Percentiles rank a stretch among this genome's conserved stretches.
These are phyloP conservation scores for Favolaschia claudopus DNA, from an alignment of 768 basidiomycete genomes.

Conservation along the genomic window DNA sequence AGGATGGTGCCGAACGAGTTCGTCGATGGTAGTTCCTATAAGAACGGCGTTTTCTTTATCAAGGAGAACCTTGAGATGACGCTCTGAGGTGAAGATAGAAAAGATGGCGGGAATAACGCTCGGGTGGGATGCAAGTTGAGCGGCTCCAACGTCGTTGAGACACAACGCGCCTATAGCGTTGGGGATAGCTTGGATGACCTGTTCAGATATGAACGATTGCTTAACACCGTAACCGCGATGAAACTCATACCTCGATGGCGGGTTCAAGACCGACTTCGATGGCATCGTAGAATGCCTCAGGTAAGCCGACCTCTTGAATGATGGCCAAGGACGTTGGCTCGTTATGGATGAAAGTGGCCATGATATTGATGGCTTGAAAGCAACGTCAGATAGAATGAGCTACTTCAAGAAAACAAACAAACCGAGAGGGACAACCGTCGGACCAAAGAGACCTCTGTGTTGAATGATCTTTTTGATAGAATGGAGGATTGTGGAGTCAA, in stretches of 20 bases:
- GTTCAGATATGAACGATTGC: constrained; percentile 7
- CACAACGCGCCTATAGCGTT: constrained; percentile 97
- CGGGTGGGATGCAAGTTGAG: constrained; percentile 78
- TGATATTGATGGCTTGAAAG: constrained; percentile 83
- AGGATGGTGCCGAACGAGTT: constrained; percentile 96
- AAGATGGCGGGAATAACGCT: constrained; percentile 88
- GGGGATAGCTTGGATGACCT: constrained; percentile 93
- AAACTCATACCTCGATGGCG: constrained; percentile 75
- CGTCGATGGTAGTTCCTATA: constrained; percentile 91
- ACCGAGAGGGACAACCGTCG: constrained; percentile 88
- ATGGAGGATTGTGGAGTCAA: constrained; percentile 86
- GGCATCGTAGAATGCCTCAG: constrained; percentile 86
- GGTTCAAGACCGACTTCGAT: constrained; percentile 88
- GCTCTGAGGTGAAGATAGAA: constrained; percentile 84
- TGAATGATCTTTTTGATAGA: constrained; percentile 90
- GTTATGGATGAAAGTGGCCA: constrained; percentile 97
- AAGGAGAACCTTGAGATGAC: constrained; percentile 81
- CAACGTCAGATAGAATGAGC: constrained; percentile 14
- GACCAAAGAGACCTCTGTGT: constrained; percentile 83
- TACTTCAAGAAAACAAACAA: constrained; percentile 32
- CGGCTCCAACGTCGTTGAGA: constrained; percentile 88
- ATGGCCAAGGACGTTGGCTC: constrained; percentile 94
- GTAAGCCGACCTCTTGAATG: constrained; percentile 91
- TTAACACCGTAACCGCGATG: background rate
- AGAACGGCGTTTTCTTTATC: constrained; percentile 94